These are phyloP conservation scores for Beauveria varroae DNA, from an alignment of 2,329 filamentous ascomycete species.

Conservation along the genomic window DNA sequence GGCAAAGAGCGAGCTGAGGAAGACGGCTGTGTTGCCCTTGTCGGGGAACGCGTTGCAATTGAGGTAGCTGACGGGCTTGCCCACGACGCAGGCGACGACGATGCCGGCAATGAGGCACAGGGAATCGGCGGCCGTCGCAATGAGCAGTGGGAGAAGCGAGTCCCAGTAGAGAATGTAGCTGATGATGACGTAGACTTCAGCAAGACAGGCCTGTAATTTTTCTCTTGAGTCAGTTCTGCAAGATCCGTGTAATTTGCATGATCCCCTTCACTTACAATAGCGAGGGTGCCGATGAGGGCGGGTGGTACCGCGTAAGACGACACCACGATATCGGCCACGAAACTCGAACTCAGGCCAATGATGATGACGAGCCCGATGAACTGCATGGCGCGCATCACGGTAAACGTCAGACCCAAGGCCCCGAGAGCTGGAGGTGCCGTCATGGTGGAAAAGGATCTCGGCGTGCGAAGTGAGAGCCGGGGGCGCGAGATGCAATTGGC, in stretches of 20 bases:
- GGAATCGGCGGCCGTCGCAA: constrained; percentile 58
- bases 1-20: constrained; percentile 36
- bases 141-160: constrained; percentile 65
- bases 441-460: constrained; percentile 30
- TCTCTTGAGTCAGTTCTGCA: background rate
- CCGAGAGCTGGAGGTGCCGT: constrained; percentile 49
- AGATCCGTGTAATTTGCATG: background rate
- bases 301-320: constrained; percentile 58
- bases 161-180: constrained; percentile 78
- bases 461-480: constrained; percentile 35
- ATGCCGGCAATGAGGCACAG: constrained; percentile 69
- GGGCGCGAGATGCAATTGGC: constrained; percentile 30
- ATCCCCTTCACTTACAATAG: constrained; percentile 55
- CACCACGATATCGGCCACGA: constrained; percentile 67
- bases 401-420: constrained; percentile 72
- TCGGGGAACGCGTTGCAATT: constrained; percentile 53
- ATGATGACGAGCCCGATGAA: constrained; percentile 64
- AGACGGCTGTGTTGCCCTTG: constrained; percentile 33
- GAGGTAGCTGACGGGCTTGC: constrained; percentile 72
- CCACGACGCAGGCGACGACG: constrained; percentile 68
- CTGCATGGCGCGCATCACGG: constrained; percentile 63
- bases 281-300: constrained; percentile 70
- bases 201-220: constrained; percentile 60
- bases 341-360: constrained; percentile 75
- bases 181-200: constrained; percentile 70